phyloP scores from a whole-genome alignment of 768 basidiomycete species.

The Cytidiella melzeri region DNA sequence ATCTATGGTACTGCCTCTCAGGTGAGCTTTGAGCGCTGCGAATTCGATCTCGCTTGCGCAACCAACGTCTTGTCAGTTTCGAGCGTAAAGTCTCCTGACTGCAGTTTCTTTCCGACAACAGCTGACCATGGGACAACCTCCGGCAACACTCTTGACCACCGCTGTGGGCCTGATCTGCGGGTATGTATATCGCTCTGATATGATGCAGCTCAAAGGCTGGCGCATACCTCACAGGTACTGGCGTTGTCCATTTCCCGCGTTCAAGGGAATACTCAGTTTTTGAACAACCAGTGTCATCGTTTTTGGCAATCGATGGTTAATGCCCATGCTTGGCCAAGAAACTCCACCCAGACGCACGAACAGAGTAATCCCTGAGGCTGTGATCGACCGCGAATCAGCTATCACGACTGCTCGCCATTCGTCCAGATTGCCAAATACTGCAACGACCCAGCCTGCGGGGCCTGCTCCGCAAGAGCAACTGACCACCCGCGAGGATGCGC shows the following conservation, averaged over 20 bases:
- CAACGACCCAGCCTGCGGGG: not conserved
- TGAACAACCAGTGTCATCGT: slow-evolving; percentile 31
- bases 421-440: not conserved
- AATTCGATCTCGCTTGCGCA: too few relatives aligned
- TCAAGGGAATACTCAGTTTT: too few relatives aligned
- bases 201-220: slow-evolving; percentile 74
- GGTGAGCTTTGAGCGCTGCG: slow-evolving; percentile 33
- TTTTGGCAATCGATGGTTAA: slow-evolving; percentile 51
- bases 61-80: too few relatives aligned
- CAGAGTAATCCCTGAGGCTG: slow-evolving; percentile 54
- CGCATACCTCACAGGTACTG: slow-evolving; percentile 48
- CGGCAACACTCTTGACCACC: slow-evolving; percentile 58
- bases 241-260: too few relatives aligned
- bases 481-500: slow-evolving; percentile 10
- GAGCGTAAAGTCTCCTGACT: too few relatives aligned
- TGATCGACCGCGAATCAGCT: slow-evolving; percentile 44
- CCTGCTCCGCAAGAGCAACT: not conserved
- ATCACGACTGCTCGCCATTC: slow-evolving; percentile 52
- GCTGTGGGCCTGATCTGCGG: slow-evolving; percentile 64
- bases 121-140: slow-evolving; percentile 65
- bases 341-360: slow-evolving; percentile 60
- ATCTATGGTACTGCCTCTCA: slow-evolving; percentile 67
- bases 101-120: slow-evolving; percentile 23
- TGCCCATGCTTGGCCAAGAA: slow-evolving; percentile 62
- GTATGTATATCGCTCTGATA: slow-evolving; percentile 77